These are phyloP conservation scores for Pseudotsuga menziesii DNA, from an alignment of 75 land plant genomes.

Conservation along the genomic window DNA sequence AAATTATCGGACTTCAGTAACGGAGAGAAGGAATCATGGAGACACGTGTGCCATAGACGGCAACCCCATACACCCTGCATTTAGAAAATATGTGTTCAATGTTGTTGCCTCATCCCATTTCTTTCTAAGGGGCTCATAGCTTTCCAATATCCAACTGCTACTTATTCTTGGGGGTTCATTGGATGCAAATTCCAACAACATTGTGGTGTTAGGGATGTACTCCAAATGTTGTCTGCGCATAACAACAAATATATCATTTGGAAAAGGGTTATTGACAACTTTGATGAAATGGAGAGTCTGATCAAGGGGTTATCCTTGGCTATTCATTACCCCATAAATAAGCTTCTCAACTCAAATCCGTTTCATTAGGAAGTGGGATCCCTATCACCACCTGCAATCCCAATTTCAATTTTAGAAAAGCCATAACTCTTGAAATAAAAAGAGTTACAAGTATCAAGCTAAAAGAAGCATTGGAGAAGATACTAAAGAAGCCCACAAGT, in stretches of 20 bases:
- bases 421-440: too few species aligned
- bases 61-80: slow-evolving; percentile 61
- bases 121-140: slow-evolving; percentile 35
- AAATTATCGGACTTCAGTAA: neutral
- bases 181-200: slow-evolving; percentile 68
- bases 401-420: too few species aligned
- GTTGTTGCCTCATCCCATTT: slow-evolving; percentile 38
- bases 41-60: slow-evolving; percentile 66
- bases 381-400: too few species aligned
- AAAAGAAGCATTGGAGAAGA: too few species aligned
- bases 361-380: neutral
- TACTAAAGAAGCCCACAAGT: too few species aligned
- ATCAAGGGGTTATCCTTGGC: slow-evolving; percentile 47
- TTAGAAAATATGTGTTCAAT: slow-evolving; percentile 30
- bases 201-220: slow-evolving; percentile 50
- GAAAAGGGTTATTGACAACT: slow-evolving; percentile 71
- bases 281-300: slow-evolving; percentile 45
- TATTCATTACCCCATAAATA: slow-evolving; percentile 63
- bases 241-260: slow-evolving; percentile 56
- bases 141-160: slow-evolving; percentile 42
- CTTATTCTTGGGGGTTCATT: slow-evolving; percentile 76
- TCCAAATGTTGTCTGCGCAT: slow-evolving; percentile 48
- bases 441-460: too few species aligned
- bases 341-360: neutral
- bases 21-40: neutral